Base-by-base conservation (phyloP, 2,329 filamentous ascomycete species). In the Trichoderma koningiopsis region DNA sequence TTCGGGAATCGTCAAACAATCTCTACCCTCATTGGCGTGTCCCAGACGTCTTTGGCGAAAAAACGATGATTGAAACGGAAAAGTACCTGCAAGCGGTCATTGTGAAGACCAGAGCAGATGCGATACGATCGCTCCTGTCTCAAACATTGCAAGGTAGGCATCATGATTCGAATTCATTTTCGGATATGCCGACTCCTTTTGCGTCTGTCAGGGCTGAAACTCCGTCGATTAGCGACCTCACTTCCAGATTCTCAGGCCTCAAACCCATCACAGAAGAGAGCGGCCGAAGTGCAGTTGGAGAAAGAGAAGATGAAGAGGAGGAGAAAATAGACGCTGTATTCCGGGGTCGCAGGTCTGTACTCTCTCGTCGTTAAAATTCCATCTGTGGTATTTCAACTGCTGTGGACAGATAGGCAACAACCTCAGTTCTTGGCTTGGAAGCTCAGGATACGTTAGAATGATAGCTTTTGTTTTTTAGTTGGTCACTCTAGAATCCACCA, bases 1-100 rank as follows among this genome's bases (percentile, higher is more conserved):
- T 78, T 1, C 75, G 81, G 0, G 40, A 73, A 2, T 72, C 76
- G 0, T 81, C 82, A 55, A 70, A 74, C 0, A 83, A 83, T 5
- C 57, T 83, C 0, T 83, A 83, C 52, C n/a, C 62, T 19, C 77
- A 74, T 53, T 83, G 81, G 81, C 72, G 77, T 0, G 73, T 77
- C 2, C 80, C 81, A 0, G 79, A 82, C n/a, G 70, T 81, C 3
- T 72, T 63, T 19, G 62, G 68, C 11, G 40, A 63, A 3, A 27
- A 4, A 5, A 8, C 37, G 0, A 60, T 33, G 29, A n/a, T 19
- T 8, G 14, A 35, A 5, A 60, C 35, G 11, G 64, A 68, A 35
- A 16, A 1, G 1, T 4, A 64, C 1, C 14, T 70, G 0, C 43
- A 64, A 29, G 52, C 43, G 43, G 27, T 68, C 4, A 22, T 53